Conservation (phyloP, 257 asterid genomes). For the Petrea volubilis region DNA sequence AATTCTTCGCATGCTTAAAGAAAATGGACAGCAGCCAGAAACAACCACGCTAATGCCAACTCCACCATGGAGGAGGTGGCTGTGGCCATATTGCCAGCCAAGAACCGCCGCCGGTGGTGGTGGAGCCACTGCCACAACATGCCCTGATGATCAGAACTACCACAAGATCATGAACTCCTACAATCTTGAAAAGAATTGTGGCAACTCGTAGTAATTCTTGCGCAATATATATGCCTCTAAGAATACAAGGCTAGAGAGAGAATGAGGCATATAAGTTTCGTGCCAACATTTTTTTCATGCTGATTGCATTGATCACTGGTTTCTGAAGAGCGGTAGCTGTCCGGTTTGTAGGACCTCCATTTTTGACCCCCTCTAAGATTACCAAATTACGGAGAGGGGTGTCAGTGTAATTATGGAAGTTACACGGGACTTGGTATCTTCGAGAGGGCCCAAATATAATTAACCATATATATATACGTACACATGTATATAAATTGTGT, state of each 20-base stretch:
- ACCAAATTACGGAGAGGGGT: too few relatives aligned
- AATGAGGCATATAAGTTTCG: conserved; percentile 4
- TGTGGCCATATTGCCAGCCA: neutral
- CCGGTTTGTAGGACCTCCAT: conserved; percentile 34
- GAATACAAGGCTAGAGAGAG: conserved; percentile 7
- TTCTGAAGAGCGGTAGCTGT: conserved; percentile 18
- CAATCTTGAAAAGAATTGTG: neutral
- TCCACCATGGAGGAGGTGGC: neutral
- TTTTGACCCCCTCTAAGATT: too few relatives aligned
- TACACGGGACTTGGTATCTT: too few relatives aligned
- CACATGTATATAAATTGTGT: too few relatives aligned
- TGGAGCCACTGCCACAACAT: neutral
- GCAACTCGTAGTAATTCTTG: conserved; percentile 3
- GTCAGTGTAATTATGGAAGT: too few relatives aligned
- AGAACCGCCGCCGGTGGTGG: neutral
- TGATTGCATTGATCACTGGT: conserved; percentile 30
- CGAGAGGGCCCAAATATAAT: too few relatives aligned
- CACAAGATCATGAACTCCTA: neutral
- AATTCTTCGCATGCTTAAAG: neutral
- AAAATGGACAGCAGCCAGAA: neutral
- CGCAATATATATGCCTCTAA: conserved; percentile 21
- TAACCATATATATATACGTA: too few relatives aligned
- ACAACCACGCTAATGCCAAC: neutral
- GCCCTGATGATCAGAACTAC: neutral
- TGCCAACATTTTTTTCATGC: conserved; percentile 31